These are phyloP conservation scores for Boletus barrowsii DNA, from an alignment of 768 basidiomycete species.

Conservation along the genomic window DNA sequence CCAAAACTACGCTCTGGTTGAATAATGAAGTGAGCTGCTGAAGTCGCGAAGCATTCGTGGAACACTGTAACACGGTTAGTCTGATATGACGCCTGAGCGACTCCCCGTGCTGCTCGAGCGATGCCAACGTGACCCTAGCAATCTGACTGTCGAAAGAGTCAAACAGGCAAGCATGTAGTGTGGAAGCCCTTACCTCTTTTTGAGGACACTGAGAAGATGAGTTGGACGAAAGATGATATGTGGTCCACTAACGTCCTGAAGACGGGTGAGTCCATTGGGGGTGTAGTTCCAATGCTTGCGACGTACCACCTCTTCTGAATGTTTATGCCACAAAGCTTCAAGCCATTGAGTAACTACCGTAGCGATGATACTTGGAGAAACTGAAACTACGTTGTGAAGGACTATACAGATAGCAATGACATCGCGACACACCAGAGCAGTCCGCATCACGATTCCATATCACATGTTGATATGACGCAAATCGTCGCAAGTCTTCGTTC, in stretches of 20 bases:
- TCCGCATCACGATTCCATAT: slow-evolving; percentile 45
- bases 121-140: slow-evolving; percentile 37
- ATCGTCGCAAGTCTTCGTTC: slow-evolving; percentile 38
- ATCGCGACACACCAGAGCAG: slow-evolving; percentile 35
- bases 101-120: slow-evolving; percentile 38
- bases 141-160: slow-evolving; percentile 37
- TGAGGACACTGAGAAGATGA: slow-evolving; percentile 36
- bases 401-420: background rate
- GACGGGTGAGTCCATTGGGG: background rate
- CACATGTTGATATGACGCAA: slow-evolving; percentile 56
- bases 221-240: slow-evolving; percentile 44
- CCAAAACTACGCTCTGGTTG: slow-evolving; percentile 40
- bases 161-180: background rate
- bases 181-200: slow-evolving; percentile 37
- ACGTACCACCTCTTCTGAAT: slow-evolving; percentile 9
- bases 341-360: slow-evolving; percentile 49
- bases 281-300: background rate
- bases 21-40: slow-evolving; percentile 42
- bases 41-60: slow-evolving; percentile 36
- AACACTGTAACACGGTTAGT: slow-evolving; percentile 40
- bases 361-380: slow-evolving; percentile 29
- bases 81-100: slow-evolving; percentile 38
- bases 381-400: slow-evolving; percentile 23
- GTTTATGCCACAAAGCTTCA: slow-evolving; percentile 43
- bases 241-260: slow-evolving; percentile 33